Conservation (phyloP, 305 asterid species). For the Fraxinus sp. region DNA sequence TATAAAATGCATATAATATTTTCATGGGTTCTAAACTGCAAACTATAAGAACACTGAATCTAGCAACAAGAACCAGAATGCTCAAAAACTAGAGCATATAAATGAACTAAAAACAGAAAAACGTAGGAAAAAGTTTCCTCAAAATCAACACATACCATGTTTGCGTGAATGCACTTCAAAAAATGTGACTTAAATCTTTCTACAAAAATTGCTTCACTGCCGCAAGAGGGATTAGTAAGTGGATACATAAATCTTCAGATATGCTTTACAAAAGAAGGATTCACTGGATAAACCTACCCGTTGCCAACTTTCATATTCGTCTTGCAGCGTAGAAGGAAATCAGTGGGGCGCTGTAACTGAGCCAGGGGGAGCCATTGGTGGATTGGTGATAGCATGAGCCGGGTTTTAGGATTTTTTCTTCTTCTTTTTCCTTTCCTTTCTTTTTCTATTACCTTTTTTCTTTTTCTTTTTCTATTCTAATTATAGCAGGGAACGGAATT, state of each 20-base stretch:
- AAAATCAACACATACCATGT: slow-evolving; percentile 29
- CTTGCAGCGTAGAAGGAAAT: background rate
- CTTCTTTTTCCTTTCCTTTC: background rate
- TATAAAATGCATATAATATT: slow-evolving; percentile 1
- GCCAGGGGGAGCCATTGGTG: background rate
- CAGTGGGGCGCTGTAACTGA: background rate
- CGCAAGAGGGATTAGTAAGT: slow-evolving; percentile 12
- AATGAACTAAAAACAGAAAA: slow-evolving; percentile 6
- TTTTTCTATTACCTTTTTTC: background rate
- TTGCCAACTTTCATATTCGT: slow-evolving; percentile 37
- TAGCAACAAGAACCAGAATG: background rate
- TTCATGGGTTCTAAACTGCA: background rate
- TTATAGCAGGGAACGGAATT: background rate
- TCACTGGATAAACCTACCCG: slow-evolving; percentile 18
- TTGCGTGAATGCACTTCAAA: slow-evolving; percentile 16
- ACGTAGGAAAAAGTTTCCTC: background rate
- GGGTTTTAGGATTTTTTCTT: background rate
- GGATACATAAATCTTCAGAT: slow-evolving; percentile 10
- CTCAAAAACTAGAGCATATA: background rate
- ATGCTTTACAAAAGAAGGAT: background rate
- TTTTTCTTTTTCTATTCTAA: background rate
- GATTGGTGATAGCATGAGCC: background rate
- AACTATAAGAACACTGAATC: slow-evolving; percentile 11
- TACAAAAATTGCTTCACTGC: background rate
- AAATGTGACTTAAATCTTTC: slow-evolving; percentile 3